These are phyloP conservation scores for Phanerochaete sordida DNA, from an alignment of 768 basidiomycete genomes.

Conservation along the genomic window DNA sequence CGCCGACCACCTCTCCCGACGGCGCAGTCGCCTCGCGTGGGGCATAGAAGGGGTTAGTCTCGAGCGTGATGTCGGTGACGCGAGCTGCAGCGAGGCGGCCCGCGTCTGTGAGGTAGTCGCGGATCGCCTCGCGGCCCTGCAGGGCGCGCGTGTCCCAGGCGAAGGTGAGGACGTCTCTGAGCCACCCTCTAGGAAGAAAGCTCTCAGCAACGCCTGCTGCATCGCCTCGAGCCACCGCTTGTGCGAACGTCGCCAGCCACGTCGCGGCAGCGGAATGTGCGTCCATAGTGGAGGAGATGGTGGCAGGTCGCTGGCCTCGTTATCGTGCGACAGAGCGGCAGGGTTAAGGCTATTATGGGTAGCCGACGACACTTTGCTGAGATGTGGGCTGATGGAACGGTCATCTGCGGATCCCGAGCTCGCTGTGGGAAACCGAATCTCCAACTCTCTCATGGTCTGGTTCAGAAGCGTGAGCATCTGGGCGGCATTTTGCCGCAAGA, in stretches of 20 bases:
- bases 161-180: slow-evolving; percentile 40
- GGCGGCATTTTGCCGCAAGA: too few species aligned
- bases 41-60: slow-evolving; percentile 18
- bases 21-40: slow-evolving; percentile 15
- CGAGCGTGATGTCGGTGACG: slow-evolving; percentile 23
- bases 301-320: too few species aligned
- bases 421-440: too few species aligned
- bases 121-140: slow-evolving; percentile 32
- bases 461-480: too few species aligned
- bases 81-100: slow-evolving; percentile 11
- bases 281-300: background rate
- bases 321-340: too few species aligned
- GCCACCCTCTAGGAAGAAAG: slow-evolving; percentile 35
- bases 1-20: slow-evolving; percentile 16
- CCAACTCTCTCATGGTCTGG: too few species aligned
- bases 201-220: slow-evolving; percentile 16
- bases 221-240: slow-evolving; percentile 17
- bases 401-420: too few species aligned
- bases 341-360: too few species aligned
- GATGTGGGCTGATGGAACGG: too few species aligned
- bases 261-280: background rate
- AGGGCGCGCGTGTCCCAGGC: slow-evolving; percentile 41
- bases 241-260: slow-evolving; percentile 29
- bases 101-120: slow-evolving; percentile 17
- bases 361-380: too few species aligned